Evolutionary conservation across 108 stramenopile species (phyloP), one percentile per base, ranked within the genome.

Genomic region (Nitzschia sp.): DNA sequence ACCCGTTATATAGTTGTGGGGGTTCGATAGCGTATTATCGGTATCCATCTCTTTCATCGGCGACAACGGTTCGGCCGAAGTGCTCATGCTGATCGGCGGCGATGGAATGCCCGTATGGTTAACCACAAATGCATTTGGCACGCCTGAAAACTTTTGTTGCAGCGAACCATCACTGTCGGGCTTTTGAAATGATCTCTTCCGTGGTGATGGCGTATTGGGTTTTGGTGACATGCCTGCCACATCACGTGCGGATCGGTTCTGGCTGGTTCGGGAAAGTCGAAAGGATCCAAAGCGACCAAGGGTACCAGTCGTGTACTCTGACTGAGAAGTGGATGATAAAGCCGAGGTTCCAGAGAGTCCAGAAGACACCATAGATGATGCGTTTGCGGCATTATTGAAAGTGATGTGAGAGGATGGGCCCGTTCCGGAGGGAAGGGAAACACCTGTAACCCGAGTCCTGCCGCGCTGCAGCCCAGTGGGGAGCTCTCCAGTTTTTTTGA

Each of bases 391-490:
- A 42, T 42, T 6, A 42, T 42, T 42, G 13, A 42, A 42, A 42
- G 38, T 42, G 13, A 42, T 42, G 38, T 42, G 38, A 13, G 38
- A 42, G 38, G 38, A 42, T 9, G 38, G 38, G 38, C 38, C 38
- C 3, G 26, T 58, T 24, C 57, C 27, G 13, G 29, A 29, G 3
- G 57, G 57, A 3, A 29, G 26, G 15, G 25, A 3, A 29, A 58
- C 13, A 17, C 57, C 57, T 28, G 57, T 11, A 18, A 58, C 27
- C 3, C 17, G 23, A 29, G 28, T 28, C 29, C 26, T 58, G 3
- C 57, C 57, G 30, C 57, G 57, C 18, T 58, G 57, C 4, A 58
- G 28, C 3, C 57, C 28, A 8, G 57, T 23, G 3, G 57, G 57
- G 6, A 58, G 3, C 30, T 58, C 57, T 24, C 57, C 57, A 25